Evolutionary conservation across 305 asterid genomes (phyloP).

Genomic region (Andrographis paniculata): DNA sequence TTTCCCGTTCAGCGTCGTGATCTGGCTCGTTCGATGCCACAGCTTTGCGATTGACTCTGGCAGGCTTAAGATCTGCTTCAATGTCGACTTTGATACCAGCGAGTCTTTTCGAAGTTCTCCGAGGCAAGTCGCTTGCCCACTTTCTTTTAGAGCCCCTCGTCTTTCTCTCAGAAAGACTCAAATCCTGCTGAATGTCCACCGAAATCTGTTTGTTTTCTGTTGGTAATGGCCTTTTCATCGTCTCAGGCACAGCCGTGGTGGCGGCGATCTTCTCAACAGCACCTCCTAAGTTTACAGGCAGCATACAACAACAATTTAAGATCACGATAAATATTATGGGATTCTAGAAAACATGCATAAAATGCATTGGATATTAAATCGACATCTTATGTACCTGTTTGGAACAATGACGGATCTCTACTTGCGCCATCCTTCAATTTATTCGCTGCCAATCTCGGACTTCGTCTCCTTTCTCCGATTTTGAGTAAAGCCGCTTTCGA

Average conservation of each 20-base stretch:
- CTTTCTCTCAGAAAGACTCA: conserved; percentile 10
- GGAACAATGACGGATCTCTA: no score
- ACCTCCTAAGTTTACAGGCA: conserved; percentile 4
- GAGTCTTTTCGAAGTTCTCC: conserved; percentile 51
- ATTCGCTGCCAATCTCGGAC: no score
- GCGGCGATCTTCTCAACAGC: conserved; percentile 10
- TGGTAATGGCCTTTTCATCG: neutral
- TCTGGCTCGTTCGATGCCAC: conserved; percentile 9
- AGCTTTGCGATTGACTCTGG: neutral
- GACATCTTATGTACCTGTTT: no score
- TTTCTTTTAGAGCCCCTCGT: conserved; percentile 23
- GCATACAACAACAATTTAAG: neutral
- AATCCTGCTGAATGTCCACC: conserved; percentile 13
- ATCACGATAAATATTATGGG: no score
- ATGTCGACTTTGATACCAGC: conserved; percentile 36
- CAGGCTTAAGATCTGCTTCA: conserved; percentile 20
- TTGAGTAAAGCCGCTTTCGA: no score
- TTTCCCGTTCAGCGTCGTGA: conserved; percentile 20
- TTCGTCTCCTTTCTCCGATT: no score
- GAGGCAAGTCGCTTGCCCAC: conserved; percentile 30
- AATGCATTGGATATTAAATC: no score
- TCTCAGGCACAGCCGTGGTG: no score
- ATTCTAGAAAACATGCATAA: no score
- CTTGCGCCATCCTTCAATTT: no score
- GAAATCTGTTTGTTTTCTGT: neutral